Base-by-base conservation (phyloP, 805 yeast genomes). In the Tetrapisispora pingtungensis region DNA sequence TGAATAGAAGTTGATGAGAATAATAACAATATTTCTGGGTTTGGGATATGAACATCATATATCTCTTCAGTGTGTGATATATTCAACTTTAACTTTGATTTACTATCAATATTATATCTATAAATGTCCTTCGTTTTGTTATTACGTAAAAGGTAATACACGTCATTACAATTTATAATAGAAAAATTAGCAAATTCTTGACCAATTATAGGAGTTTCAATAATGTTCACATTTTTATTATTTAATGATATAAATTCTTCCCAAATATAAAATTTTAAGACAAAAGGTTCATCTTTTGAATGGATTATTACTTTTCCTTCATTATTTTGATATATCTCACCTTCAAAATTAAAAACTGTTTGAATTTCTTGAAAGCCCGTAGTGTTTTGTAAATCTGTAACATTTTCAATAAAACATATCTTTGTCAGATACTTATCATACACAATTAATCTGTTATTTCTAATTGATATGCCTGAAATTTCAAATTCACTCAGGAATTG, bases 381-480 rank as follows among this genome's bases (percentile, higher is more conserved):
- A 19, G 14, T 41, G 7, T 10, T 31, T 13, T 14, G 30, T 20
- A 26, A 30, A 4, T 22, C 17, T 4, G 20, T 27, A 4, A 47
- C 17, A 36, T 44, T 42, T 17, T 38, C 33, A 34, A 31, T 33
- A 20, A 17, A 42, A 40, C 36, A 35, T 12, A 47, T 30, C 7
- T 20, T n/a, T 4, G 37, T 40, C 27, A 37, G 13, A 7, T 10
- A 12, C 10, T 30, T 6, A 22, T 4, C 32, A 28, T 15, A 55
- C n/a, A 54, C 15, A 4, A 55, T 40, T 2, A 54, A 35, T 19
- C 32, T 44, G 4, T 42, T 35, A 3, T 40, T 44, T 15, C 33
- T 41, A 30, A 41, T 35, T 3, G 49, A 27, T 1, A 38, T 48
- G 1, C 54, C 55, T 15, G 49, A 49, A 7, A 54, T 48, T 28